Conservation (phyloP, 495 filamentous ascomycete genomes). For the Daldinia decipiens region DNA sequence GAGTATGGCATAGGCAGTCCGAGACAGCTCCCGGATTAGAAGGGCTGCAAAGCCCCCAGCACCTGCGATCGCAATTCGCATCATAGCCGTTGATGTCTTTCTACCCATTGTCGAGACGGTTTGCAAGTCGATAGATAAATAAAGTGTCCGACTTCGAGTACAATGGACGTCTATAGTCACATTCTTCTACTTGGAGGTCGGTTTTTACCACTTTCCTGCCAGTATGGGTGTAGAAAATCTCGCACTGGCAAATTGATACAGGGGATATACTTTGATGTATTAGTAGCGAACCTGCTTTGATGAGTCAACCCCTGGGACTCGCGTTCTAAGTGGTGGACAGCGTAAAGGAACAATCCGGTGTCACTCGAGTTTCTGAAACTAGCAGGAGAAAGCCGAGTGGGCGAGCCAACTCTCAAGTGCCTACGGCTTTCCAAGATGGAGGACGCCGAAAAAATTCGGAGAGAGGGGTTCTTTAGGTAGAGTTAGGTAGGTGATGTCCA, state of each 20-base stretch:
- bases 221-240: constrained; percentile 38
- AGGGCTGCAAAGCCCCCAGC: constrained; percentile 73
- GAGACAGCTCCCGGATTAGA: constrained; percentile 67
- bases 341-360: constrained; percentile 37
- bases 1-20: constrained; percentile 71
- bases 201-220: constrained; percentile 11
- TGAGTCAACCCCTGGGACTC: constrained; percentile 45
- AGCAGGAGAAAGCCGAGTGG: constrained; percentile 37
- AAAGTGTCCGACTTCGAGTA: constrained; percentile 16
- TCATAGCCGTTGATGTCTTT: constrained; percentile 57
- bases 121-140: constrained; percentile 25
- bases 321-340: constrained; percentile 38
- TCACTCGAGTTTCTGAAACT: constrained; percentile 44
- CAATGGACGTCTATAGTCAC: constrained; percentile 22
- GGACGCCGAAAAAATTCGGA: constrained; percentile 40
- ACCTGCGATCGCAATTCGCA: constrained; percentile 79
- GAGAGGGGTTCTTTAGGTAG: constrained; percentile 25
- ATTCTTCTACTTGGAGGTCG: constrained; percentile 22
- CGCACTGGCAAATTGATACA: constrained; percentile 38
- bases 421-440: constrained; percentile 40
- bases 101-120: constrained; percentile 50
- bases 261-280: constrained; percentile 38
- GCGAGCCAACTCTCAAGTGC: constrained; percentile 31
- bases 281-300: constrained; percentile 36
- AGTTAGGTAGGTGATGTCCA: constrained; percentile 34